Conservation (phyloP, 129 eudicot genomes). For the Pseudognaphalium luteoalbum region DNA sequence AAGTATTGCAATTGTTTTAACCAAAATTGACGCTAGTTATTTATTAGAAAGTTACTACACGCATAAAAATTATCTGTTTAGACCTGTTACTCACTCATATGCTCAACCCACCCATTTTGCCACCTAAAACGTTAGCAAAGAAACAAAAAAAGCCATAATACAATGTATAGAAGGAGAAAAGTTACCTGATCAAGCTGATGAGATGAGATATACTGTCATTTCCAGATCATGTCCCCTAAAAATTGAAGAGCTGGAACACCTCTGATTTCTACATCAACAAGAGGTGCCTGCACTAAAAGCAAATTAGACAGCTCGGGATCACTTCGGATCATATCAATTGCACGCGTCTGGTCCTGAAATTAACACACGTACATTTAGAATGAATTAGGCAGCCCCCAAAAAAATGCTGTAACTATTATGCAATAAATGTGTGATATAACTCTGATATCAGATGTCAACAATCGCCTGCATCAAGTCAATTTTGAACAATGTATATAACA, state of each 20-base stretch:
- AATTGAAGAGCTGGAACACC: slow-evolving; percentile 98
- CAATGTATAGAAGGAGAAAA: background rate
- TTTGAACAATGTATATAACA: background rate
- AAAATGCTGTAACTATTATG: background rate
- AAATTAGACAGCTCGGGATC: slow-evolving; percentile 76
- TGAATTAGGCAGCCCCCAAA: background rate
- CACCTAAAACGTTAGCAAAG: background rate
- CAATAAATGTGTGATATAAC: too few species aligned
- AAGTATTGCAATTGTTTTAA: too few species aligned
- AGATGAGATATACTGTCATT: slow-evolving; percentile 28
- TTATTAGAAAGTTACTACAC: too few species aligned
- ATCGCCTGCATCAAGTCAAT: background rate
- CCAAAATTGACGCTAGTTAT: too few species aligned
- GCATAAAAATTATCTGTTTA: background rate
- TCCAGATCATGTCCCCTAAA: slow-evolving; percentile 93
- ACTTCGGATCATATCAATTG: slow-evolving; percentile 56
- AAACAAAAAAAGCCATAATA: background rate
- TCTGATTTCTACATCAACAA: slow-evolving; percentile 94
- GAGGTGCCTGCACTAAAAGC: slow-evolving; percentile 78
- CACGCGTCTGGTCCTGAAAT: slow-evolving; percentile 87
- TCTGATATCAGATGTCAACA: background rate
- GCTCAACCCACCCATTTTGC: background rate
- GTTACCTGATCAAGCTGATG: slow-evolving; percentile 20
- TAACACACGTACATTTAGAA: background rate
- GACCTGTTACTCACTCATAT: background rate